Conservation (phyloP, 2,329 filamentous ascomycete species). For the Alternaria sp. region DNA sequence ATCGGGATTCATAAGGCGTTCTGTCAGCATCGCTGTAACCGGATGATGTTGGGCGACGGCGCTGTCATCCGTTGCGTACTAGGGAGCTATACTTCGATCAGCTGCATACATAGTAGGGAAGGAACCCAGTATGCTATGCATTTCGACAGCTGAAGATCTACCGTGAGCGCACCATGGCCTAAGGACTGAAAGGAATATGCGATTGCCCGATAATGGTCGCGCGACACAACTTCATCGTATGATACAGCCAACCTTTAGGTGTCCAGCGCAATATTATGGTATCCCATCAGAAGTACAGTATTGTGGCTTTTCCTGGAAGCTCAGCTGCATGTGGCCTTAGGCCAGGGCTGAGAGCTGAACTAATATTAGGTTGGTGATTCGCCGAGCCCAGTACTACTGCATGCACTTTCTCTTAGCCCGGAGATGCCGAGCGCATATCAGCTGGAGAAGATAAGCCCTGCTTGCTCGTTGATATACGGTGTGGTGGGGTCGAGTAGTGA, state of each 20-base stretch:
- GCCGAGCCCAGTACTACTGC: conserved; percentile 19
- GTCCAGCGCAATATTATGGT: background rate
- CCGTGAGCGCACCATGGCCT: conserved; percentile 12
- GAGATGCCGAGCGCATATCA: conserved; percentile 17
- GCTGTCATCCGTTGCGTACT: conserved; percentile 16
- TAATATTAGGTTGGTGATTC: conserved; percentile 26
- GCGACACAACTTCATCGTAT: background rate
- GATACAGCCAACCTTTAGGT: background rate
- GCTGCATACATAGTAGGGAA: conserved; percentile 11
- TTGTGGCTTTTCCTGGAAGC: conserved; percentile 6
- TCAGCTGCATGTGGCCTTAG: conserved; percentile 15
- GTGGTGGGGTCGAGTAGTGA: conserved; percentile 10
- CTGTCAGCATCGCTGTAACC: conserved; percentile 18
- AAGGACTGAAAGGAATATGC: background rate
- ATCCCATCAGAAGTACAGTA: conserved; percentile 3
- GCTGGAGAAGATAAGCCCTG: conserved; percentile 13
- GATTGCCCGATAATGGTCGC: background rate
- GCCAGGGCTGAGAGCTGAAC: conserved; percentile 26
- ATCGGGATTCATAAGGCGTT: conserved; percentile 14
- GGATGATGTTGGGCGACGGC: conserved; percentile 11
- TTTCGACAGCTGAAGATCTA: conserved; percentile 11
- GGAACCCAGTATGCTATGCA: conserved; percentile 14
- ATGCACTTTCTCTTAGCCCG: conserved; percentile 19
- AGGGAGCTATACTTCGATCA: conserved; percentile 9
- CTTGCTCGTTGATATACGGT: conserved; percentile 1